Base-by-base conservation (phyloP, 75 land plant species). In the Chamaecyparis obtusa region DNA sequence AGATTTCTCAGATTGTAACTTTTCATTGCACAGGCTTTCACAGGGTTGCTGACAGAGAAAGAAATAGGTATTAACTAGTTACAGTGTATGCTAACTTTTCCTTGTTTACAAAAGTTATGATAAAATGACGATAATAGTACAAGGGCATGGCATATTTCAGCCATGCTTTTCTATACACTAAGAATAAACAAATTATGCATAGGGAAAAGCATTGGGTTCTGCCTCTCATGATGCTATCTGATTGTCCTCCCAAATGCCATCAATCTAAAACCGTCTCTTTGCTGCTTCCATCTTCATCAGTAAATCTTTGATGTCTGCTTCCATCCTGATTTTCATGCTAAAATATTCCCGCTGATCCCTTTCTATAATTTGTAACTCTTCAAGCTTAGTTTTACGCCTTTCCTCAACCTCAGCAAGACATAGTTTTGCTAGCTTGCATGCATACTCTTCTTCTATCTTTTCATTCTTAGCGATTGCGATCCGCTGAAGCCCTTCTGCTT, bases 281-380 rank as follows among this genome's bases (percentile, higher is more conserved):
- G 96, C 91, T 24, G 93, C 92, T 89, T 97, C 99, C 94, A 97
- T 93, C 91, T 95, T 94, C 92, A 94, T 54, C 56, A 97, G 78
- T 15, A 97, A 87, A 76, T 96, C 97, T 85, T 93, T 96, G 57
- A 98, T 95, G 82, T 98, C 99, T 55, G 90, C 91, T 82, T 96
- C 95, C 96, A 98, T 92, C 84, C 94, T 91, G 51, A 83, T 86
- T 90, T 98, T 98, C 97, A 98, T 92, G 35, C 83, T 91, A 69
- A 75, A 91, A 51, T 92, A 98, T 33, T 95, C 97, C 48, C 74
- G 89, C 71, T 96, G 92, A 9, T 92, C 93, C 88, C 91, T 91
- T 83, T 96, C 97, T 11, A 95, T 86, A 86, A 75, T 88, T 83
- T 96, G 93, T 16, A 96, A 89, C 84, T 97, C 97, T 86, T 98